phyloP scores from a whole-genome alignment of 2,329 filamentous ascomycete species.

The Bisporella sp. region DNA sequence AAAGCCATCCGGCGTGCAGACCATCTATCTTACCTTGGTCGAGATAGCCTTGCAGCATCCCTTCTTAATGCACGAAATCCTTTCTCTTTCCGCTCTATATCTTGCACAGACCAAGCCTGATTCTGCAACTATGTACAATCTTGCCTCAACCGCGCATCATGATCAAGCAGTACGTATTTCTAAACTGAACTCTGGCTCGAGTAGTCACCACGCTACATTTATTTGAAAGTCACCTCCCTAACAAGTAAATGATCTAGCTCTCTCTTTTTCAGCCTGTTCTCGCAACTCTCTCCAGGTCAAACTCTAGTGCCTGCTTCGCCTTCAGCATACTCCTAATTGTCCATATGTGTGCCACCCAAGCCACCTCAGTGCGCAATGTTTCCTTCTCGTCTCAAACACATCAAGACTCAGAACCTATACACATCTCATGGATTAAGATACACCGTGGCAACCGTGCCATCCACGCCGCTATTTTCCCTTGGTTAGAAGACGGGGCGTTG shows the following conservation, averaged over 20 bases:
- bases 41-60: constrained; percentile 8
- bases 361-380: neutral
- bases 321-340: too few species aligned
- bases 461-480: neutral
- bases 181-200: neutral
- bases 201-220: neutral
- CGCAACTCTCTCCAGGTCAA: neutral
- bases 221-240: neutral
- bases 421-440: neutral
- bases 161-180: neutral
- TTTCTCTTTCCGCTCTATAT: constrained; percentile 28
- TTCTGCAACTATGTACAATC: neutral
- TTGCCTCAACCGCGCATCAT: neutral
- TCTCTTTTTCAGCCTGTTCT: neutral
- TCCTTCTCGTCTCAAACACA: neutral
- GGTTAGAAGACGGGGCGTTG: neutral
- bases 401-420: neutral
- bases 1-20: too few species aligned
- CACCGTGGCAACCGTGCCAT: neutral
- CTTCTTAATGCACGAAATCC: constrained; percentile 31
- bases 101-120: neutral
- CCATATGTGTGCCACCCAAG: too few species aligned
- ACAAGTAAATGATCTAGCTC: neutral
- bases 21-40: too few species aligned
- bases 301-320: too few species aligned